Base-by-base conservation (phyloP, 2,329 filamentous ascomycete species). In the Thermochaetoides dissita region DNA sequence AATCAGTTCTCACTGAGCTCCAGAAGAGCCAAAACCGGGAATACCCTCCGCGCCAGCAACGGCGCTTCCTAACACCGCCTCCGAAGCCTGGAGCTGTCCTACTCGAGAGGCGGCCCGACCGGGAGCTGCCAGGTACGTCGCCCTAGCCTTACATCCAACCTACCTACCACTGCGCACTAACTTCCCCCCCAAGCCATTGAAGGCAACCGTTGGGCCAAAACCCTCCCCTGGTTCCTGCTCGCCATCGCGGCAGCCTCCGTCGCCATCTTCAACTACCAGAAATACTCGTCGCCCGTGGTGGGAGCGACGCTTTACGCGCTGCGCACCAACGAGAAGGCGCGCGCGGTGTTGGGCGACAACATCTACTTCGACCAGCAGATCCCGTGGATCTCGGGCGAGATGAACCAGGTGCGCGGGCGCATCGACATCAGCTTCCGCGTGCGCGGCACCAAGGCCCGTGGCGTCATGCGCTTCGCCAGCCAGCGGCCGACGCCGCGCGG, bases 201-300 rank as follows among this genome's bases (percentile, higher is more conserved):
- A 24, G 17, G 17, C 17, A 24, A 24, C 17, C 17, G 17, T 5
- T 88, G 83, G 82, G 59, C 70, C 42, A 74, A 74, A 53, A 86
- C 85, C 1, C 63, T 94, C 31, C 89, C 89, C 41, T 66, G 94
- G 59, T 96, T 96, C 71, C 59, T 81, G 41, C 62, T 74, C 49
- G 67, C 85, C 49, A 76, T 94, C 53, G 73, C 75, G 38, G 69
- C 72, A 42, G 81, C 80, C 51, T 79, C 80, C 51, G 66, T 93
- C 46, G 85, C 82, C 52, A 95, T 98, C 63, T 96, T 98, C 81
- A 98, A 98, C 73, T 96, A 98, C 74, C 89, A 98, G 62, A 95
- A 95, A 63, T 77, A 80, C 44, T 86, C 84, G n/a, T 86, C 79
- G 28, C 84, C 83, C 42, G 75, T 89, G 30, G 84, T 95, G n/a